Conservation (phyloP, 176 grass and related monocot genomes). For the Musa acuminata region DNA sequence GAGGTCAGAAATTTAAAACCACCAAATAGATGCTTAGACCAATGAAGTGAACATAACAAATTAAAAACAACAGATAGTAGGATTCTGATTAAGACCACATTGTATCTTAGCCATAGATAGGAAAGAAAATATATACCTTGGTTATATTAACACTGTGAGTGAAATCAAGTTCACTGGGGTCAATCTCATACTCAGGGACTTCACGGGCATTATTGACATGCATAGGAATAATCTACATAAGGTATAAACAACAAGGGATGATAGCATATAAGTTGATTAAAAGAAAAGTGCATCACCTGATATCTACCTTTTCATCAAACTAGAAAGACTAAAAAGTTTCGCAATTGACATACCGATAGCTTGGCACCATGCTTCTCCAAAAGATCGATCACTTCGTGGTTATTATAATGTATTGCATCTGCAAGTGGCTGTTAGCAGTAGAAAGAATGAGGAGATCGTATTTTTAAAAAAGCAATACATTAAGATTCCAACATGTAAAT, state of each 20-base stretch:
- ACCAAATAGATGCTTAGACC: background rate
- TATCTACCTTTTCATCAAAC: background rate
- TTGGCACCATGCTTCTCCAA: constrained; percentile 89
- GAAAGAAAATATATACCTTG: constrained; percentile 41
- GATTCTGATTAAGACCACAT: background rate
- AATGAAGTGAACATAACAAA: background rate
- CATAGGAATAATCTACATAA: constrained; percentile 78
- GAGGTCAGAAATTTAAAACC: background rate
- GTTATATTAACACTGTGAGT: constrained; percentile 47
- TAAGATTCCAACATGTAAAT: background rate
- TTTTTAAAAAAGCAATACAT: background rate
- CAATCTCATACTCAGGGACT: constrained; percentile 92
- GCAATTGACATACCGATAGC: constrained; percentile 33
- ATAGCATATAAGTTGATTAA: background rate
- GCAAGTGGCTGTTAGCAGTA: constrained; percentile 67
- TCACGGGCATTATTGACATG: constrained; percentile 61
- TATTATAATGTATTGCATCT: constrained; percentile 95
- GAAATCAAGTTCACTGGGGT: constrained; percentile 63
- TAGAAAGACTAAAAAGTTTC: background rate
- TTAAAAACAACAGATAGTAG: background rate
- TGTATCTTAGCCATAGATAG: background rate
- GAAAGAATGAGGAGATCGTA: background rate
- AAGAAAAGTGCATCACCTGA: constrained; percentile 16
- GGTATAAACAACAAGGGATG: background rate
- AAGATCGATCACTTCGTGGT: constrained; percentile 79